Evolutionary conservation across 2,329 filamentous ascomycete genomes (phyloP), one percentile per base, ranked within the genome.

Genomic region (Pezicula radicicola): DNA sequence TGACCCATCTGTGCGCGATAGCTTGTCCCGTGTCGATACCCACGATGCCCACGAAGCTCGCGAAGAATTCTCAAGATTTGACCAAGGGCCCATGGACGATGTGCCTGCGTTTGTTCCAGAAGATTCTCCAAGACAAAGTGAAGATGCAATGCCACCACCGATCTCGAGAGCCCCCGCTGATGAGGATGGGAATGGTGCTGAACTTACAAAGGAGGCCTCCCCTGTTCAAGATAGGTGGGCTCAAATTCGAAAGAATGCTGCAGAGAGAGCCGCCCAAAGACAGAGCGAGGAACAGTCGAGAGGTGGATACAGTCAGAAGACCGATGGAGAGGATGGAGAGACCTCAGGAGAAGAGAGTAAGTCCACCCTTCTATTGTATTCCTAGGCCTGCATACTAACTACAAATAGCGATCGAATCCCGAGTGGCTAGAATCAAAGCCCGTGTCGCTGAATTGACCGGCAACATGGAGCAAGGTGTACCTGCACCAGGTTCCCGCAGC

Each of bases 401-500:
- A 48, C 50, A 25, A 46, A n/a, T 60, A 95, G 91, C 92, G 35
- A 97, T 97, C 64, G 94, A 99, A 71, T 92, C 91, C 46, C 89
- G 94, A 60, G 94, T 97, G 54, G 94, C 94, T 46, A 89, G 94
- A 57, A 99, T 99, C 80, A 97, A 97, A 75, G 94, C 94, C 54
- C 87, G 94, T 56, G 94, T 99, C 53, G 94, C 94, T 48, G 91
- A 97, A 70, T 74, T 99, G 62, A 99, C 94, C 2, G 88, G 88
- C 62, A 89, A 89, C 70, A 89, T 89, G 81, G 88, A 93, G 39
- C 44, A 33, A 15, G 53, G 43, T 10, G 50, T 8, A 52, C 55
- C 13, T 40, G 51, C 18, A 44, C 53, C 53, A 46, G 49, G 46
- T 21, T 27, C 53, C 41, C 51, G 51, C 48, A 43, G 48, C n/a